Percentiles rank a stretch among this genome's conserved stretches.
These are phyloP conservation scores for Coelastrella sp. DNA, from an alignment of 139 green algal species.

Conservation along the genomic window DNA sequence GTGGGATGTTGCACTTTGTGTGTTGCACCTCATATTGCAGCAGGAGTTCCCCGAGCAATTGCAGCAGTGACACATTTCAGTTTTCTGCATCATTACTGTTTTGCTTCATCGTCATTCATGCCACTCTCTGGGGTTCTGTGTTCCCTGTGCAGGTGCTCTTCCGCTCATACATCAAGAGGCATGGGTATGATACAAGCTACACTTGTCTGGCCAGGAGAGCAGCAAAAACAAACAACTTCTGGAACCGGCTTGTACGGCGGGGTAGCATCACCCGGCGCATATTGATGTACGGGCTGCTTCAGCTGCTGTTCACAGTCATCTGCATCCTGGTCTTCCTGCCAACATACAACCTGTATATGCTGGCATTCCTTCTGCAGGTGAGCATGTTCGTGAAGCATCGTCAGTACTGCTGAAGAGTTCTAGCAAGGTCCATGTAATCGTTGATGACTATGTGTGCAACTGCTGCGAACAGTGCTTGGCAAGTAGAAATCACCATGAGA, in stretches of 20 bases:
- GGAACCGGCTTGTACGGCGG: conserved; percentile 63
- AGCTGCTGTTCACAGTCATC: conserved; percentile 61
- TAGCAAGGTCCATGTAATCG: too few species aligned
- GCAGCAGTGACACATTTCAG: too few species aligned
- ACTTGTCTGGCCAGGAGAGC: conserved; percentile 64
- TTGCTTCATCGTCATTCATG: too few species aligned
- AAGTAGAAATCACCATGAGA: too few species aligned
- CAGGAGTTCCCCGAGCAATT: too few species aligned
- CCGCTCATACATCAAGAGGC: conserved; percentile 53
- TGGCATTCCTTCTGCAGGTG: conserved; percentile 56
- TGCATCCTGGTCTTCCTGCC: conserved; percentile 52
- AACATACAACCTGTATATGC: conserved; percentile 47
- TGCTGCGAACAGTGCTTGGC: too few species aligned
- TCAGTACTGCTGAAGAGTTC: too few species aligned
- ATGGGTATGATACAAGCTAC: conserved; percentile 73
- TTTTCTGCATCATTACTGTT: too few species aligned
- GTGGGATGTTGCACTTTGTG: too few species aligned
- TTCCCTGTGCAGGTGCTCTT: conserved; percentile 53
- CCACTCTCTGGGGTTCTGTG: neutral
- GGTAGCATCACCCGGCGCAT: conserved; percentile 56
- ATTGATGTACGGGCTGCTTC: conserved; percentile 59
- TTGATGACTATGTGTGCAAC: too few species aligned
- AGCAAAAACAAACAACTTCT: conserved; percentile 68
- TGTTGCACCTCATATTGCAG: too few species aligned
- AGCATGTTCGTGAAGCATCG: neutral